These are phyloP conservation scores for Pseudoperonospora humuli DNA, from an alignment of 352 stramenopile species.

Conservation along the genomic window DNA sequence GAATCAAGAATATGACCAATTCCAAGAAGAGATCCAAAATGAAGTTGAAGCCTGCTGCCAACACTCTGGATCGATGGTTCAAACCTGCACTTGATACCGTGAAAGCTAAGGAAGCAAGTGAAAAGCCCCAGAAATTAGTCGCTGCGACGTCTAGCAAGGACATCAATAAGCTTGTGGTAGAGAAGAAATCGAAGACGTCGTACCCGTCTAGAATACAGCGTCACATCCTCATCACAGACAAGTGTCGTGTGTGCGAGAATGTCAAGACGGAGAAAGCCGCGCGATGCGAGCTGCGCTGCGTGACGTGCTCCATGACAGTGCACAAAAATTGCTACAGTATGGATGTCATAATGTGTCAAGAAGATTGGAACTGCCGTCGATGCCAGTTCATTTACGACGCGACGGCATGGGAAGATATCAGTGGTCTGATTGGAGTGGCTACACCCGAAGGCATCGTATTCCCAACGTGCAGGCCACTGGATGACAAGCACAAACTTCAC, in stretches of 20 bases:
- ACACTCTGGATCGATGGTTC: constrained; percentile 59
- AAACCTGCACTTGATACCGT: constrained; percentile 16
- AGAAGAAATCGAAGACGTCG: constrained; percentile 13
- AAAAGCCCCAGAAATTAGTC: constrained; percentile 1
- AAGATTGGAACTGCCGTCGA: constrained; percentile 48
- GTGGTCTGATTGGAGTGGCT: constrained; percentile 8
- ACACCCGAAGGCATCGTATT: constrained; percentile 20
- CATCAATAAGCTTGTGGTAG: neutral
- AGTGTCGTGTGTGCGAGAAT: constrained; percentile 55
- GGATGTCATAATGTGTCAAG: constrained; percentile 28
- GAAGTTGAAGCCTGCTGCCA: constrained; percentile 20
- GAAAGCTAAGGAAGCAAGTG: constrained; percentile 9
- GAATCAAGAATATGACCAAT: too few species aligned
- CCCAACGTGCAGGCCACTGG: constrained; percentile 28
- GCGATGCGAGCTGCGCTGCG: constrained; percentile 55
- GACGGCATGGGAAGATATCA: constrained; percentile 19
- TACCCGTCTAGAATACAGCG: constrained; percentile 42
- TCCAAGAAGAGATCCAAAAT: constrained; percentile 4
- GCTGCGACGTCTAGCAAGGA: neutral
- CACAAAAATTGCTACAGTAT: constrained; percentile 66
- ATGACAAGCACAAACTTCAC: constrained; percentile 22
- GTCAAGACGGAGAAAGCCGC: constrained; percentile 39
- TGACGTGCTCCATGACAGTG: constrained; percentile 57
- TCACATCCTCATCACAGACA: constrained; percentile 58
- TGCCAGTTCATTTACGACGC: constrained; percentile 45